These are phyloP conservation scores for Micromonas pusilla DNA, from an alignment of 139 green algal species.

Conservation along the genomic window DNA sequence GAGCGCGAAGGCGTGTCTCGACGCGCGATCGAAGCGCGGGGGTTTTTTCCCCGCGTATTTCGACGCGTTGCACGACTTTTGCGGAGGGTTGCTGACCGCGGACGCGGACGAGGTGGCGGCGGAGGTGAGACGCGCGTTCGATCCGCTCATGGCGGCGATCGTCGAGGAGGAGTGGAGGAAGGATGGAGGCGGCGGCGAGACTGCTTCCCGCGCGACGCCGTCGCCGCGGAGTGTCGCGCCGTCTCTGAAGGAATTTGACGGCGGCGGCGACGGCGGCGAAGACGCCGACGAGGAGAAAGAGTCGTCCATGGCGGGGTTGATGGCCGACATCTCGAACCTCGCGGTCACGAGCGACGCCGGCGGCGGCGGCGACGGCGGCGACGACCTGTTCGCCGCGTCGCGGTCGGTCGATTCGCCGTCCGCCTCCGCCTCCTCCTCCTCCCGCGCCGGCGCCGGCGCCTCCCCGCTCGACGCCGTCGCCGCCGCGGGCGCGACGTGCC, in stretches of 20 bases:
- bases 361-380: slow-evolving; percentile 40
- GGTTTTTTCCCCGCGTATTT: slow-evolving; percentile 75
- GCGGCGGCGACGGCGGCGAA: not conserved
- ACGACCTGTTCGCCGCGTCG: slow-evolving; percentile 51
- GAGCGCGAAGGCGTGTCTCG: slow-evolving; percentile 61
- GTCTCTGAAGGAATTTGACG: no score
- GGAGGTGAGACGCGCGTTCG: slow-evolving; percentile 26
- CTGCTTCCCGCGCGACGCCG: no score
- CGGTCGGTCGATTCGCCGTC: not conserved
- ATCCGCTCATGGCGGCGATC: not conserved
- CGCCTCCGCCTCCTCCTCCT: no score
- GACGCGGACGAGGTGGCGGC: slow-evolving; percentile 54
- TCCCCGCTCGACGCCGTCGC: not conserved
- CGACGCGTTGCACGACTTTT: slow-evolving; percentile 43
- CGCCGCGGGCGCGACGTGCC: not conserved
- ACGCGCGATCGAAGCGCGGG: slow-evolving; percentile 36
- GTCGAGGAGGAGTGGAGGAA: not conserved
- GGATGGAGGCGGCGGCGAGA: not conserved
- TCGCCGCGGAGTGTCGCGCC: no score
- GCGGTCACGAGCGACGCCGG: not conserved
- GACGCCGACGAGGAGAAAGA: no score
- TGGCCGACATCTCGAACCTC: no score
- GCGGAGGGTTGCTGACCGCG: slow-evolving; percentile 46
- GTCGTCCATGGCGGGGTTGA: no score
- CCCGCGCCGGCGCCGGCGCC: no score